These are phyloP conservation scores for Zhuliangozyma parablackwelliae DNA, from an alignment of 1,139 yeast species.

Conservation along the genomic window DNA sequence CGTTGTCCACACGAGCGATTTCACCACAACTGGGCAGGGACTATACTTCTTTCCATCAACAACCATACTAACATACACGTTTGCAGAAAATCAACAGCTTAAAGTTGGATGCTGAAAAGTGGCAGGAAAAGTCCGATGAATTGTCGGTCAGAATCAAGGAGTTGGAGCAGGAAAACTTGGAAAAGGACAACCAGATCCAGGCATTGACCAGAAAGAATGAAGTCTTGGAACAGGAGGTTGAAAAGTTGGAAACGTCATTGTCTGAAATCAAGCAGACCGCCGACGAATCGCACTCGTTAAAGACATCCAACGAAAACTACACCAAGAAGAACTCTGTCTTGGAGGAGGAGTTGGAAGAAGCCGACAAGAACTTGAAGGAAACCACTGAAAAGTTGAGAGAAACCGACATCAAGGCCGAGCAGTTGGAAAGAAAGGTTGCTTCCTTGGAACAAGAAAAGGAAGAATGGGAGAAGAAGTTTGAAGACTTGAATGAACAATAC, in stretches of 20 bases:
- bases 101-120: constrained; percentile 91
- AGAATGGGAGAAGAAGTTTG: constrained; percentile 86
- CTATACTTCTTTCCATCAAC: too few species aligned
- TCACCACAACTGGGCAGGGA: too few species aligned
- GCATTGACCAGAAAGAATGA: constrained; percentile 90
- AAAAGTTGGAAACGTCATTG: constrained; percentile 77
- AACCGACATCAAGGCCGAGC: constrained; percentile 95
- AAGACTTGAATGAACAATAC: constrained; percentile 81
- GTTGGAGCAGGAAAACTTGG: constrained; percentile 85
- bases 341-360: constrained; percentile 91
- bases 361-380: constrained; percentile 88
- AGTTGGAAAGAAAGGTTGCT: constrained; percentile 89
- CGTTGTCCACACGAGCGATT: too few species aligned
- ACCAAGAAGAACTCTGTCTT: constrained; percentile 88
- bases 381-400: constrained; percentile 93
- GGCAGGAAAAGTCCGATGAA: constrained; percentile 96
- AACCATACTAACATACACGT: constrained; percentile 15
- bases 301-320: constrained; percentile 85
- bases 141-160: constrained; percentile 75
- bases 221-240: constrained; percentile 86
- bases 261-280: constrained; percentile 83
- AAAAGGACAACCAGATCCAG: constrained; percentile 93
- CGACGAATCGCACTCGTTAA: constrained; percentile 87
- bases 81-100: constrained; percentile 78
- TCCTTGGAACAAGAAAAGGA: constrained; percentile 91